Percentiles rank a stretch among this genome's conserved stretches.
phyloP scores from a whole-genome alignment of 306 rosid species.

The Prunus mongolica region DNA sequence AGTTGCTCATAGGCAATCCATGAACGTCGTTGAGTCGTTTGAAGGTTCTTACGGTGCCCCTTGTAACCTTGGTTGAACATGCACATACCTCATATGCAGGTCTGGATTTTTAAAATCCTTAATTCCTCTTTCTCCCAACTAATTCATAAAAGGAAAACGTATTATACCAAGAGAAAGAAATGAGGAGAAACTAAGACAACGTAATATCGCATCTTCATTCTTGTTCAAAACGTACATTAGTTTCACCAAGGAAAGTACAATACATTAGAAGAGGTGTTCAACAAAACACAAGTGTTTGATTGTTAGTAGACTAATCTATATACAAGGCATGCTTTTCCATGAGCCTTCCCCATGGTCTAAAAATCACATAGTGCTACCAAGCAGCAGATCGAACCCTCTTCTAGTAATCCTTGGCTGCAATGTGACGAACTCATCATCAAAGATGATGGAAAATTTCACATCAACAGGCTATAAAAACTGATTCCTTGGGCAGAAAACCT shows the following conservation, averaged over 20 bases:
- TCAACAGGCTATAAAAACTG: constrained; percentile 6
- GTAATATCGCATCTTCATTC: neutral
- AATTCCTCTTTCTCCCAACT: too few relatives aligned
- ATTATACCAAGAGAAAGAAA: neutral
- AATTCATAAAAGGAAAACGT: neutral
- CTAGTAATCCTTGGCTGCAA: neutral
- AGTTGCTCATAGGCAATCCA: neutral
- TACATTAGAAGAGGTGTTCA: neutral
- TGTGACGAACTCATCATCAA: constrained; percentile 18
- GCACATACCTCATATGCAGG: too few relatives aligned
- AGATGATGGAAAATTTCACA: constrained; percentile 29
- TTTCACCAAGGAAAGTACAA: neutral
- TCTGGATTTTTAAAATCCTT: too few relatives aligned
- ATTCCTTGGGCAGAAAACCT: neutral
- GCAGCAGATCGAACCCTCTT: constrained; percentile 1
- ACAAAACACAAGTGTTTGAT: neutral
- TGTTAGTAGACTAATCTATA: constrained; percentile 3
- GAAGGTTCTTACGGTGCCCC: too few relatives aligned
- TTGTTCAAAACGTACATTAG: constrained; percentile 1
- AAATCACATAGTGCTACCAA: neutral
- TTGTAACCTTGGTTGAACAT: too few relatives aligned
- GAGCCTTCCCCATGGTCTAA: neutral
- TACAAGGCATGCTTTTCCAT: constrained; percentile 10
- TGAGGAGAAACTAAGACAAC: neutral
- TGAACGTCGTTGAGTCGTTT: too few relatives aligned